Base-by-base conservation (phyloP, 805 yeast species). In the Cyberlindnera samutprakarnensis region DNA sequence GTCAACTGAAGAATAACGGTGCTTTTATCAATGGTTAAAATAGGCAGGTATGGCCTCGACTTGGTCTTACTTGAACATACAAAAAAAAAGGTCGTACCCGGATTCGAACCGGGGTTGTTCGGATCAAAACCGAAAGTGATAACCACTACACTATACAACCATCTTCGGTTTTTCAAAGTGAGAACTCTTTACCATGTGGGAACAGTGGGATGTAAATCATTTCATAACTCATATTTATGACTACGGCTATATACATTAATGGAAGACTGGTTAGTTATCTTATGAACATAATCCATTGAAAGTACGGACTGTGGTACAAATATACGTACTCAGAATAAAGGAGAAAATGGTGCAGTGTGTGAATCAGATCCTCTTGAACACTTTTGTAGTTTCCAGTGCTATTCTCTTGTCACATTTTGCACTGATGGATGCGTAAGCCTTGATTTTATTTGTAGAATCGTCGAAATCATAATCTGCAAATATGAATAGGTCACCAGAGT, bases 41-140 rank as follows among this genome's bases (percentile, higher is more conserved):
- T n/a, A n/a, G n/a, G n/a, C n/a, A n/a, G n/a, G n/a, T n/a, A n/a
- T n/a, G n/a, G n/a, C n/a, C n/a, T n/a, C n/a, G n/a, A n/a, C n/a
- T n/a, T n/a, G n/a, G n/a, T n/a, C n/a, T n/a, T n/a, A n/a, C n/a
- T n/a, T n/a, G n/a, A n/a, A 24, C 27, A 11, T 6, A 25, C n/a
- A 38, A 32, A 36, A 52, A 56, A 54, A 33, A 24, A 75, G 82
- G 80, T 75, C 83, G 75, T 70, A 72, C 83, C 82, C 82, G 82
- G 83, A 74, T 73, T 76, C 84, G 84, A 76, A 76, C 83, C 72
- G 81, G 81, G 80, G 84, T 76, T 72, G 70, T 57, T 57, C 71
- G 72, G 72, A 66, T 67, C 73, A 67, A 66, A 67, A 67, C 73
- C 73, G 71, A 66, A 62, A 55, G 73, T 67, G 73, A 67, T 67